Evolutionary conservation across 1,139 yeast species (phyloP).

Genomic region (Blastobotrys indianensis): DNA sequence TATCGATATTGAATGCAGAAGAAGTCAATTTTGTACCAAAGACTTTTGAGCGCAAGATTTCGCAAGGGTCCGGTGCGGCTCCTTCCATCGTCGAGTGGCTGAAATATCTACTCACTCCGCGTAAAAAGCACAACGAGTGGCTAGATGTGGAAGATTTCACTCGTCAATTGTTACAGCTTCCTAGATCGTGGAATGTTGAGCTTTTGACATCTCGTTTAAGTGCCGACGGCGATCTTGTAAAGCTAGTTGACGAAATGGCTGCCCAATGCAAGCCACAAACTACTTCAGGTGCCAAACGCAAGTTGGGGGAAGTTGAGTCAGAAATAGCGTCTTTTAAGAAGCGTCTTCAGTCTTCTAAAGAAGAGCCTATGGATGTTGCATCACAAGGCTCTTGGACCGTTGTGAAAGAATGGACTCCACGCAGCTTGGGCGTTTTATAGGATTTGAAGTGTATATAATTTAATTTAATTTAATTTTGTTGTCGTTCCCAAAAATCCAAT

Average conservation of each 20-base stretch:
- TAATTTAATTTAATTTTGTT: background rate
- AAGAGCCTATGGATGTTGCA: background rate
- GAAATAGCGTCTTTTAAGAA: slow-evolving; percentile 17
- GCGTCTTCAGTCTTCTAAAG: slow-evolving; percentile 9
- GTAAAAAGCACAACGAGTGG: slow-evolving; percentile 12
- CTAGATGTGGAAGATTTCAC: slow-evolving; percentile 7
- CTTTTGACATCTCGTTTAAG: slow-evolving; percentile 10
- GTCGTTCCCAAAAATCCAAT: background rate
- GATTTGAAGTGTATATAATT: background rate
- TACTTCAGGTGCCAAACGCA: slow-evolving; percentile 10
- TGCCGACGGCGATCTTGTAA: background rate
- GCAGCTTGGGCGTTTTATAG: slow-evolving; percentile 25
- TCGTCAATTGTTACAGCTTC: slow-evolving; percentile 11
- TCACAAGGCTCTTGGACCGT: slow-evolving; percentile 6
- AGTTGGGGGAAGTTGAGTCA: slow-evolving; percentile 7
- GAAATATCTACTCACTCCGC: slow-evolving; percentile 11
- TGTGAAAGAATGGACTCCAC: slow-evolving; percentile 20
- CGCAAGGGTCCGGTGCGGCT: background rate
- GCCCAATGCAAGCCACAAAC: slow-evolving; percentile 5
- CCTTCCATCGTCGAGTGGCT: slow-evolving; percentile 13
- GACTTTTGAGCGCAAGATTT: background rate
- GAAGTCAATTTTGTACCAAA: background rate
- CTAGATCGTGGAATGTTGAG: slow-evolving; percentile 16
- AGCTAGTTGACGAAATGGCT: slow-evolving; percentile 14
- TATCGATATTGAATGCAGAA: slow-evolving; percentile 15